Evolutionary conservation across 371 early-diverging fungal genomes (phyloP).

Genomic region (Zychaea mexicana): DNA sequence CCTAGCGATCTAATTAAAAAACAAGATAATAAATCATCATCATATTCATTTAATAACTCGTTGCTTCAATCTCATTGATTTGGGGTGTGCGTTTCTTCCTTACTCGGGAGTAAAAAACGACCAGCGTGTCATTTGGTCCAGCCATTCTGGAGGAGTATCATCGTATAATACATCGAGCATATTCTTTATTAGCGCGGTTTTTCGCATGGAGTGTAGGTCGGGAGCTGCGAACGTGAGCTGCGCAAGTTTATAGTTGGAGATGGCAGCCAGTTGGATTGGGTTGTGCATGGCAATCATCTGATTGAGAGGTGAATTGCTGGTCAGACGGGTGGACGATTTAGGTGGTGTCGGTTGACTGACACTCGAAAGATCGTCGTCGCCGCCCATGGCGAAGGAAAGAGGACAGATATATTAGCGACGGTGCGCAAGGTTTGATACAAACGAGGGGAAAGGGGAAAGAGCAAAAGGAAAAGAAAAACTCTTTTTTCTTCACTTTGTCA

Average conservation of each 20-base stretch:
- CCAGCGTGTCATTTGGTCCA: constrained; percentile 59
- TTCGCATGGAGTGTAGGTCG: constrained; percentile 45
- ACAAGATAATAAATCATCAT: neutral
- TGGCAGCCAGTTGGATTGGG: constrained; percentile 54
- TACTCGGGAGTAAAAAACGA: constrained; percentile 56
- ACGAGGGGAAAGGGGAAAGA: constrained; percentile 3
- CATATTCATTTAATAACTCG: no score
- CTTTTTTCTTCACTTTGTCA: no score
- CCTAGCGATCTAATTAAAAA: constrained; percentile 33
- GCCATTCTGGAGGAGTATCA: constrained; percentile 50
- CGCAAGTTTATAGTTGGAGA: constrained; percentile 58
- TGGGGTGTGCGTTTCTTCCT: constrained; percentile 11
- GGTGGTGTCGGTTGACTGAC: constrained; percentile 16
- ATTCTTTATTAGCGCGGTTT: constrained; percentile 52
- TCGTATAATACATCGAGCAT: constrained; percentile 44
- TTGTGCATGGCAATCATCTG: constrained; percentile 34
- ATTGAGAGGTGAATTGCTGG: neutral
- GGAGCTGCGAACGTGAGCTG: constrained; percentile 57
- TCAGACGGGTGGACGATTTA: constrained; percentile 19
- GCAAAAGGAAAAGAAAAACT: neutral
- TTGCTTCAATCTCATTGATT: neutral
- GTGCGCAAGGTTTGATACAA: neutral
- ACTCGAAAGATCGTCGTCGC: constrained; percentile 10
- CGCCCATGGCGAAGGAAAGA: constrained; percentile 11
- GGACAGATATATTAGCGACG: neutral